Evolutionary conservation across 2,329 filamentous ascomycete species (phyloP), one percentile per base, ranked within the genome.

Genomic region (Arthroderma sp.): DNA sequence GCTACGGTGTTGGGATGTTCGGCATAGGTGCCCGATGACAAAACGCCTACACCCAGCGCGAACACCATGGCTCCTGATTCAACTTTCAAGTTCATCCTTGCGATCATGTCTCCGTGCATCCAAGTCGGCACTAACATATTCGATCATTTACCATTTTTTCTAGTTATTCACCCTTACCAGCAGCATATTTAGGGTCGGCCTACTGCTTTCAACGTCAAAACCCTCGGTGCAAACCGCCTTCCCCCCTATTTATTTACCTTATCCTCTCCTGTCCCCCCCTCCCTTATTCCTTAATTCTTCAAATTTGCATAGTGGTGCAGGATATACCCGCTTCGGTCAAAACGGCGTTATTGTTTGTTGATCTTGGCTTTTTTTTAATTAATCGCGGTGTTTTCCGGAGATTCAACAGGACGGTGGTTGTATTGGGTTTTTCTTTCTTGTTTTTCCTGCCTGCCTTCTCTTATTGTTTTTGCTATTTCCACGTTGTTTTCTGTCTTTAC

Each of bases 251-350:
- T 41, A n/a, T n/a, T n/a, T n/a, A 41, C 38, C 17, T 41, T 13
- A n/a, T 19, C 11, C 11, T 13, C 17, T 51, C 23, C 44, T 60
- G 52, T 58, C 61, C 56, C 57, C 60, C 54, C 55, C 54, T 59
- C 59, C 61, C 60, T 62, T 65, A 21, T 37, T 54, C 37, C 58
- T 60, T 59, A 53, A 54, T 57, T 54, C 19, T 49, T 59, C 51
- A 58, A 56, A 59, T 59, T 73, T 74, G 72, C 72, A 74, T 74
- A 66, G 70, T 67, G 72, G 72, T 73, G 71, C 72, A 73, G 72
- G 72, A 74, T 74, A 74, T 74, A 74, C 72, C 72, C 72, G 71
- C 71, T 70, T 74, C 56, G 60, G 56, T 58, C 55, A 60, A 60
- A 61, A 56, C 39, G 61, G 61, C 61, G 62, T 60, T 61, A 54